These are phyloP conservation scores for Ophiocordyceps unilateralis DNA, from an alignment of 2,329 filamentous ascomycete species.

Conservation along the genomic window DNA sequence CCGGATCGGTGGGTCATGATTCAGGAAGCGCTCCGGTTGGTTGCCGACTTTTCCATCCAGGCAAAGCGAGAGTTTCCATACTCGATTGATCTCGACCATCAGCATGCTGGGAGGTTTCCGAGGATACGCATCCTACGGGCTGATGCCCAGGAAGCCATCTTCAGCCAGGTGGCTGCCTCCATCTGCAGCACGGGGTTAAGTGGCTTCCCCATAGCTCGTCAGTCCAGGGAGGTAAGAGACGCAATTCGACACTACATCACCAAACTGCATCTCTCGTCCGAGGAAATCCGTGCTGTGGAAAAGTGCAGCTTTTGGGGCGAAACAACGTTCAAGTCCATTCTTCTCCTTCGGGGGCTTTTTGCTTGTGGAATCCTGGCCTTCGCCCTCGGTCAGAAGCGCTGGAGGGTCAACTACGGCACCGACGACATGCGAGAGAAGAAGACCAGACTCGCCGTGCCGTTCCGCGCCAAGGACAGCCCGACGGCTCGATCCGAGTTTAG, in stretches of 20 bases:
- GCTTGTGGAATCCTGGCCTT: conserved; percentile 36
- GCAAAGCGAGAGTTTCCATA: conserved; percentile 15
- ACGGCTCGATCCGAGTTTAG: conserved; percentile 40
- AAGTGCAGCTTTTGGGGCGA: conserved; percentile 18
- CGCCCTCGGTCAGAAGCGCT: conserved; percentile 38
- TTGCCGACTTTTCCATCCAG: conserved; percentile 27
- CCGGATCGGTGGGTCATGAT: conserved; percentile 1
- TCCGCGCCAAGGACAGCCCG: conserved; percentile 39
- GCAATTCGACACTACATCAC: conserved; percentile 28
- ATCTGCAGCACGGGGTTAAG: conserved; percentile 17
- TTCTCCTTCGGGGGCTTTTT: conserved; percentile 38
- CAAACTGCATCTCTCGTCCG: conserved; percentile 8
- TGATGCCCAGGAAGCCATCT: conserved; percentile 1
- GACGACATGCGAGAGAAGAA: conserved; percentile 17
- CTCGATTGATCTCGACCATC: conserved; percentile 22
- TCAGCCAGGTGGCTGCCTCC: conserved; percentile 4
- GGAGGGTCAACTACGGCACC: conserved; percentile 47
- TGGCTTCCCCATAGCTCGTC: conserved; percentile 23
- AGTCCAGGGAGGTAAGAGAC: conserved; percentile 11
- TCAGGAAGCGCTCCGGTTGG: conserved; percentile 1
- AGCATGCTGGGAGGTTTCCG: conserved; percentile 24
- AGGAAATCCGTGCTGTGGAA: conserved; percentile 19
- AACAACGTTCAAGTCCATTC: conserved; percentile 13
- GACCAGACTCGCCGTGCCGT: conserved; percentile 39
- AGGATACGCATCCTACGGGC: conserved; percentile 18